phyloP scores from a whole-genome alignment of 1,284 basidiomycete species.

The Sanguinoderma infundibulare region DNA sequence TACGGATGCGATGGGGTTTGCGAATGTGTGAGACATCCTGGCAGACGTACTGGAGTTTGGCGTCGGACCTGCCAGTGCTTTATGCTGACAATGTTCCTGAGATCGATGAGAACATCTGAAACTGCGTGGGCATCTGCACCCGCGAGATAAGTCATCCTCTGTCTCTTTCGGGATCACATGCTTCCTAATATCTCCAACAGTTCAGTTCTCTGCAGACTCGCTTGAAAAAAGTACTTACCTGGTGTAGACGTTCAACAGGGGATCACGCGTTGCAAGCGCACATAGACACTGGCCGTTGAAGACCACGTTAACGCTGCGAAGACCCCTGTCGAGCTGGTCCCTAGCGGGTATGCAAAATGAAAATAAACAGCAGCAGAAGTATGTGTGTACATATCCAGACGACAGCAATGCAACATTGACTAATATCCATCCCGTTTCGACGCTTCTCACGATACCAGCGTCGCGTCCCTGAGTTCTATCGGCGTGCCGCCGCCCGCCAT shows the following conservation, averaged over 20 bases:
- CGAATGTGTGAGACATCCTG: constrained; percentile 22
- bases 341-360: constrained; percentile 14
- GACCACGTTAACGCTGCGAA: no score
- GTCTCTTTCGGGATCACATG: no score
- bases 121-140: not conserved
- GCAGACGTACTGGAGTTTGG: not conserved
- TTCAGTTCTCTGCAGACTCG: no score
- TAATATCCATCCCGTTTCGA: not conserved
- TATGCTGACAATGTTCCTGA: not conserved
- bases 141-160: no score
- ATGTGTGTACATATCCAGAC: constrained; percentile 20
- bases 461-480: constrained; percentile 20
- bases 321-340: not conserved
- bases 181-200: no score
- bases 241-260: no score
- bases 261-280: no score
- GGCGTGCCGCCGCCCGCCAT: constrained; percentile 35
- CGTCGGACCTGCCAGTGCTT: not conserved
- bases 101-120: not conserved
- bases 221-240: no score
- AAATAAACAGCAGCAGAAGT: constrained; percentile 22
- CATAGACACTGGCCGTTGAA: no score
- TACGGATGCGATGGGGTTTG: constrained; percentile 36
- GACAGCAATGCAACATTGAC: constrained; percentile 22
- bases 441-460: constrained; percentile 5